Conservation (phyloP, 2,329 filamentous ascomycete genomes). For the Leptographium lundbergii region DNA sequence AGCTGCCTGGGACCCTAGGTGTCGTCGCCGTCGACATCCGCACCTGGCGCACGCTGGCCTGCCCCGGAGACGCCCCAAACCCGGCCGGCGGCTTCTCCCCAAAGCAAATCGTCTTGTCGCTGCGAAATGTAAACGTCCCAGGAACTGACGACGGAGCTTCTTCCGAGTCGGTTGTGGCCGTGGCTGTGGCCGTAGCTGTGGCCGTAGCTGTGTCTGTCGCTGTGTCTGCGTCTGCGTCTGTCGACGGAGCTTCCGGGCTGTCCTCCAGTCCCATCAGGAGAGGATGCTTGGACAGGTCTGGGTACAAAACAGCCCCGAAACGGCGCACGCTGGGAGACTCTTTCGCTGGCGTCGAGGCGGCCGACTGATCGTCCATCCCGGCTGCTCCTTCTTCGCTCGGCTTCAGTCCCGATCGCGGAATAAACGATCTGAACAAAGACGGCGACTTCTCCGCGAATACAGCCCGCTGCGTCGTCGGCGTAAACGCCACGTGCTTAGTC, state of each 20-base stretch:
- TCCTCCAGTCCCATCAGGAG: slow-evolving; percentile 1
- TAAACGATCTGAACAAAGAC: slow-evolving; percentile 39
- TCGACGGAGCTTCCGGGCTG: background rate
- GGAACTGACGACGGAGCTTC: slow-evolving; percentile 27
- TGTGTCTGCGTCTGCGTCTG: background rate
- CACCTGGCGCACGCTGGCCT: slow-evolving; percentile 48
- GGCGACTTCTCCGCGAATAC: slow-evolving; percentile 36
- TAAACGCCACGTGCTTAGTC: slow-evolving; percentile 69
- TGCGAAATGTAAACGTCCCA: slow-evolving; percentile 52
- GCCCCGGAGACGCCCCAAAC: slow-evolving; percentile 46
- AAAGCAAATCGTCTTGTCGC: slow-evolving; percentile 51
- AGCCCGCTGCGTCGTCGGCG: slow-evolving; percentile 49
- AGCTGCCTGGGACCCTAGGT: slow-evolving; percentile 18
- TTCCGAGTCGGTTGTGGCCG: slow-evolving; percentile 12
- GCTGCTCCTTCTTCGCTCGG: background rate
- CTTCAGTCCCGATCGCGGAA: slow-evolving; percentile 25
- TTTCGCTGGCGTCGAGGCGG: background rate
- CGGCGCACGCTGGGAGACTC: slow-evolving; percentile 8
- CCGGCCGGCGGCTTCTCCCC: slow-evolving; percentile 31
- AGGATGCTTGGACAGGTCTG: slow-evolving; percentile 31
- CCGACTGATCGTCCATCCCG: background rate
- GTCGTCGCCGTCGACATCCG: slow-evolving; percentile 32
- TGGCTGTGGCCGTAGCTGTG: background rate
- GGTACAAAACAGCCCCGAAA: slow-evolving; percentile 30
- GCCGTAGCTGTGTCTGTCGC: background rate